Percentiles rank a stretch among this genome's conserved stretches.
Conservation (phyloP, 768 basidiomycete genomes). For the Rhodotorula babjevae region DNA sequence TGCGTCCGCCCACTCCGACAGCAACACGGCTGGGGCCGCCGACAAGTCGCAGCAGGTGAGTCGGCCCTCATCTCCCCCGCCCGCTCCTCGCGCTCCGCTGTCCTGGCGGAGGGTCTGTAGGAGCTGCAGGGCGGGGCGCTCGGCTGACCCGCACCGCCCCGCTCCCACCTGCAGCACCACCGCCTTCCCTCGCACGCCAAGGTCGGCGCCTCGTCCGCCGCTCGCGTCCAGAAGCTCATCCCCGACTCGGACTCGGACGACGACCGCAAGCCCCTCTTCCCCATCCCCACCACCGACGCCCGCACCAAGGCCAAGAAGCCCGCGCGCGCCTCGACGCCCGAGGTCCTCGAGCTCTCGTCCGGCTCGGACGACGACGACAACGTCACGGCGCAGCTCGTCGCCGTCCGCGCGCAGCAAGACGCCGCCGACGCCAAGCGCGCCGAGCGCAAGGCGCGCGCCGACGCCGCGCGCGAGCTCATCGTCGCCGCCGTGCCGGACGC, state of each 20-base stretch:
- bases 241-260: neutral
- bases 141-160: no score
- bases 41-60: no score
- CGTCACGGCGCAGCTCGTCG: no score
- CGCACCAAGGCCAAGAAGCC: neutral
- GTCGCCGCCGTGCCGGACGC: neutral
- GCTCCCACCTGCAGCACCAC: no score
- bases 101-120: no score
- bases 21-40: no score
- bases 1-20: no score
- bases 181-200: no score
- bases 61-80: no score
- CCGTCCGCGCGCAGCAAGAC: neutral
- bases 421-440: neutral
- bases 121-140: no score
- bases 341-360: neutral
- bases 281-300: neutral
- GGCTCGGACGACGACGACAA: neutral
- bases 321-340: neutral
- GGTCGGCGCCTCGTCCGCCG: no score
- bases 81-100: no score
- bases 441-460: neutral
- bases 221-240: neutral
- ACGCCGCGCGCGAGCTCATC: neutral
- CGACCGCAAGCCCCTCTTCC: neutral